phyloP scores from a whole-genome alignment of 768 basidiomycete species.

The Rhodotorula graminis region DNA sequence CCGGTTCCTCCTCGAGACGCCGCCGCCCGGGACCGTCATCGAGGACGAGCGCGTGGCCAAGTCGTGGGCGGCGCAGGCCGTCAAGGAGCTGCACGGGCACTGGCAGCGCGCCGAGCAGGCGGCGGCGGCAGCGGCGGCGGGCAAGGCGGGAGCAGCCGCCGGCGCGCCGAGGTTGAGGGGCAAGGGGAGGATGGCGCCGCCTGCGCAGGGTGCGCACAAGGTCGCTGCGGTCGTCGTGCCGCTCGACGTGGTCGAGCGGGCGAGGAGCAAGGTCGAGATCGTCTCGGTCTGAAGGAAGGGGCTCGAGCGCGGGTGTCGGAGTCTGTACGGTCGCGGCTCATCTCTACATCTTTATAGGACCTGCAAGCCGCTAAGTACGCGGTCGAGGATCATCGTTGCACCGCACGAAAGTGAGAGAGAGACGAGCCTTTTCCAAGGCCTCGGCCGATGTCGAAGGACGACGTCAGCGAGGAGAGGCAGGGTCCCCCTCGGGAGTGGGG shows the following conservation, averaged over 20 bases:
- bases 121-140: not conserved
- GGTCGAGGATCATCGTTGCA: too few relatives aligned
- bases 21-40: conserved; percentile 8
- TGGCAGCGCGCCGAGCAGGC: not conserved
- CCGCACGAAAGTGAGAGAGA: too few relatives aligned
- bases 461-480: too few relatives aligned
- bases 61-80: conserved; percentile 23
- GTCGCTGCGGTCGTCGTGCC: not conserved
- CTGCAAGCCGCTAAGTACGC: too few relatives aligned
- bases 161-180: not conserved
- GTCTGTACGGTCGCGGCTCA: too few relatives aligned
- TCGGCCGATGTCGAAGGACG: too few relatives aligned
- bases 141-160: too few relatives aligned
- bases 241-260: conserved; percentile 10
- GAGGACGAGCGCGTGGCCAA: conserved; percentile 15
- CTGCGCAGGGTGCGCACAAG: not conserved
- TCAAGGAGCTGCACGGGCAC: not conserved
- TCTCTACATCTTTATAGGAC: too few relatives aligned
- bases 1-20: conserved; percentile 15
- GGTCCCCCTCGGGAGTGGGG: too few relatives aligned
- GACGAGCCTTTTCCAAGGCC: too few relatives aligned
- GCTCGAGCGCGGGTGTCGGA: too few relatives aligned
- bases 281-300: not conserved
- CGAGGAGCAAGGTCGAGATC: conserved; percentile 20
- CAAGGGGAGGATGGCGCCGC: not conserved